These are phyloP conservation scores for Geosmithia putterillii DNA, from an alignment of 2,329 filamentous ascomycete genomes.

Conservation along the genomic window DNA sequence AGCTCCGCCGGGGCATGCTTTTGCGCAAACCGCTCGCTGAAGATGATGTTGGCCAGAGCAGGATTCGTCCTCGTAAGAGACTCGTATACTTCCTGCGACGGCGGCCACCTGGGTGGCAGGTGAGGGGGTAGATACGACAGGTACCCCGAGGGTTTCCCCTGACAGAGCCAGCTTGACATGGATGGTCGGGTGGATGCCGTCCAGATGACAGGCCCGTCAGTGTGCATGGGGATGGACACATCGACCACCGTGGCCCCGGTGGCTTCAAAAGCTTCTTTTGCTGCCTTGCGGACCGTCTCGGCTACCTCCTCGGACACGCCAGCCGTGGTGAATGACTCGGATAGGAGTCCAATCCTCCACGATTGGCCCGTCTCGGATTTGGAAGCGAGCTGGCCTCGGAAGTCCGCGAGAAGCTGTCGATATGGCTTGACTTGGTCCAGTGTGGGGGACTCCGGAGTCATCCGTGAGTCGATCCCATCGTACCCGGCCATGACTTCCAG, in stretches of 20 bases:
- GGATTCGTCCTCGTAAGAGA: slow-evolving; percentile 27
- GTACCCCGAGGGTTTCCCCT: slow-evolving; percentile 9
- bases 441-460: slow-evolving; percentile 24
- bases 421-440: slow-evolving; percentile 21
- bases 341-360: slow-evolving; percentile 30
- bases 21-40: slow-evolving; percentile 13
- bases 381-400: not conserved
- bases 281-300: slow-evolving; percentile 20
- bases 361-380: slow-evolving; percentile 8
- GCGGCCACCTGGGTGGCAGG: slow-evolving; percentile 19
- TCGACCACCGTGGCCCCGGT: slow-evolving; percentile 30
- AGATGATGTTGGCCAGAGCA: slow-evolving; percentile 31
- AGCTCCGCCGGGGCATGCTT: slow-evolving; percentile 7
- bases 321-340: slow-evolving; percentile 25
- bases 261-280: slow-evolving; percentile 19
- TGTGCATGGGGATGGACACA: slow-evolving; percentile 34
- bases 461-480: slow-evolving; percentile 29
- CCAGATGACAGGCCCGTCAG: slow-evolving; percentile 33
- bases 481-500: slow-evolving; percentile 27
- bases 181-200: slow-evolving; percentile 22
- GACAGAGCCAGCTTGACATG: slow-evolving; percentile 12
- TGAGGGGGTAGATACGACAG: slow-evolving; percentile 21
- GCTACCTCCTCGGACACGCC: slow-evolving; percentile 26
- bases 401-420: not conserved
- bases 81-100: slow-evolving; percentile 27